Evolutionary conservation across 352 stramenopile species (phyloP).

Genomic region (Globisporangium emineosum): DNA sequence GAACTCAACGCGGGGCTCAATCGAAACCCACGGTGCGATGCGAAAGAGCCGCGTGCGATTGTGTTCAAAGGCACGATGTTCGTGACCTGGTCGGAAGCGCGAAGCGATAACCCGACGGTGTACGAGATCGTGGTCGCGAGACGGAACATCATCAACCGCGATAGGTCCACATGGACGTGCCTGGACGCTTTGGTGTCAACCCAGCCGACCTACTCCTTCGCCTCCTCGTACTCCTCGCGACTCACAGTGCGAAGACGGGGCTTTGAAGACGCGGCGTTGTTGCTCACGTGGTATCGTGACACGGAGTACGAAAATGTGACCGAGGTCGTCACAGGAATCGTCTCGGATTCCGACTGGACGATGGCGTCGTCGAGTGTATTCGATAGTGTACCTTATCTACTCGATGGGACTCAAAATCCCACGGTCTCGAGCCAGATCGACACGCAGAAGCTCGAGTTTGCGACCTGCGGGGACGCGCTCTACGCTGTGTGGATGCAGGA

Average conservation of each 20-base stretch:
- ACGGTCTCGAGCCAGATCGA: not conserved
- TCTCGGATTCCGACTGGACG: conserved; percentile 41
- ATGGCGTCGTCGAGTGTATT: conserved; percentile 21
- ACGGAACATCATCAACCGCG: conserved; percentile 51
- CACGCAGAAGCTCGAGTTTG: conserved; percentile 13
- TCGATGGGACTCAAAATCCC: not conserved
- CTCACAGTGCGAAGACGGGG: conserved; percentile 44
- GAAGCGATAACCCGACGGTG: conserved; percentile 21
- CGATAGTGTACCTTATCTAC: conserved; percentile 24
- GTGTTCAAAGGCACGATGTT: conserved; percentile 63
- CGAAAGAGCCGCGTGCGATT: conserved; percentile 31
- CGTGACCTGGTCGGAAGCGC: conserved; percentile 51
- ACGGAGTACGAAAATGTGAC: conserved; percentile 35
- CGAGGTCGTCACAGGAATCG: conserved; percentile 40
- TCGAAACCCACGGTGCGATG: conserved; percentile 37
- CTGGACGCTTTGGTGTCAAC: conserved; percentile 30
- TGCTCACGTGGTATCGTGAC: conserved; percentile 59
- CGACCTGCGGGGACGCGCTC: conserved; percentile 14
- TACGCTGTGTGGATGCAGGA: conserved; percentile 18
- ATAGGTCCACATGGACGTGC: conserved; percentile 53
- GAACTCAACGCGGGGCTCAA: conserved; percentile 41
- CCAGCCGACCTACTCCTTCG: conserved; percentile 27
- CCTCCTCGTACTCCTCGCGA: conserved; percentile 39
- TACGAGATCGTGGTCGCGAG: conserved; percentile 52
- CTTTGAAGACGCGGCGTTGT: conserved; percentile 45